Evolutionary conservation across 768 basidiomycete species (phyloP).

Genomic region (Suillus sp.): DNA sequence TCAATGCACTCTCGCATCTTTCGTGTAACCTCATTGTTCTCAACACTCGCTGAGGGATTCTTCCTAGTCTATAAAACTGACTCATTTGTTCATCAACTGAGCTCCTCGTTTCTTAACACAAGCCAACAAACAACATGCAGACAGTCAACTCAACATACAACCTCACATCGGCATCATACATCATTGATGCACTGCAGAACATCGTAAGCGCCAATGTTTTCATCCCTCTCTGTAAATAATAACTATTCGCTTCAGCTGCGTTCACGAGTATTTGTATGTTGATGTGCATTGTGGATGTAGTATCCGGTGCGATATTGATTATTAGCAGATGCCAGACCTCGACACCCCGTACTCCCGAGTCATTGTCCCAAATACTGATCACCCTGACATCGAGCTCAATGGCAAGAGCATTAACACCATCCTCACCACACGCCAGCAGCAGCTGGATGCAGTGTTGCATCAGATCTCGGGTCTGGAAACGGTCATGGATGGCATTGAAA

Average conservation of each 20-base stretch:
- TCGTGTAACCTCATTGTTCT: no score
- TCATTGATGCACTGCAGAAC: neutral
- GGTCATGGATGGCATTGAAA: slow-evolving; percentile 17
- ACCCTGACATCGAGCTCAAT: slow-evolving; percentile 18
- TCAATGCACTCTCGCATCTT: no score
- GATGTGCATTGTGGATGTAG: neutral
- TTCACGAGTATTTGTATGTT: neutral
- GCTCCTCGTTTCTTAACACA: neutral
- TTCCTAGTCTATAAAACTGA: no score
- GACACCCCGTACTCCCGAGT: neutral
- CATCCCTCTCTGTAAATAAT: neutral
- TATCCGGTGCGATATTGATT: neutral
- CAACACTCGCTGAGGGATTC: no score
- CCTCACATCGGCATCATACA: neutral
- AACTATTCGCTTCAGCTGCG: neutral
- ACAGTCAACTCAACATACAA: neutral
- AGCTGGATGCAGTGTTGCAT: slow-evolving; percentile 17
- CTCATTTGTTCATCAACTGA: no score
- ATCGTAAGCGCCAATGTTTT: neutral
- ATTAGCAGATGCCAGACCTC: neutral
- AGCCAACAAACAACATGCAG: neutral
- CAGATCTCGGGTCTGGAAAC: slow-evolving; percentile 20
- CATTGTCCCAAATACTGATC: slow-evolving; percentile 5
- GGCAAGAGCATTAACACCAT: slow-evolving; percentile 19
- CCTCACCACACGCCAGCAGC: slow-evolving; percentile 17